phyloP scores from a whole-genome alignment of 163 green algal species.

The Scenedesmus sp. region DNA sequence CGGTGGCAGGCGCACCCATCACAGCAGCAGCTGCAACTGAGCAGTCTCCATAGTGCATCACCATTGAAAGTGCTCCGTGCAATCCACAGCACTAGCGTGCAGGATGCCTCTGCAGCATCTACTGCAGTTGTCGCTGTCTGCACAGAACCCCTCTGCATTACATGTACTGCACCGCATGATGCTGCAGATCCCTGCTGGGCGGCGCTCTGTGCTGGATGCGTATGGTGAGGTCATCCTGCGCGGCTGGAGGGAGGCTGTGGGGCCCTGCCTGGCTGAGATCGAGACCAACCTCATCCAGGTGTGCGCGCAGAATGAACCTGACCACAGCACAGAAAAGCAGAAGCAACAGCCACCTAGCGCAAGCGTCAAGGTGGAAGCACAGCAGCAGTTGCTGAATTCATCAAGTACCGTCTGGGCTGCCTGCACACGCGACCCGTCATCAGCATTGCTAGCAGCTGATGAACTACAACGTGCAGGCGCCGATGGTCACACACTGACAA shows the following conservation, averaged over 20 bases:
- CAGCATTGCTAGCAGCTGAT: not conserved
- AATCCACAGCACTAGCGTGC: not conserved
- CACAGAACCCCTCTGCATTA: not conserved
- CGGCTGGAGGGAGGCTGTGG: conserved; percentile 71
- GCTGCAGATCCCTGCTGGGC: conserved; percentile 70
- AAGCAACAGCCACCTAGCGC: not conserved
- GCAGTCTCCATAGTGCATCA: not conserved
- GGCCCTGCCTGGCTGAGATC: conserved; percentile 68
- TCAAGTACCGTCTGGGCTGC: too few species aligned
- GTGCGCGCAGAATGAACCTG: not conserved
- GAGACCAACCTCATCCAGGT: conserved; percentile 76
- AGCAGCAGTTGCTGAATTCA: not conserved
- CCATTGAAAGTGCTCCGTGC: not conserved
- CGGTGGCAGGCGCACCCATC: not conserved
- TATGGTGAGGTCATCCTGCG: conserved; percentile 87
- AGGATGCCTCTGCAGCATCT: too few species aligned
- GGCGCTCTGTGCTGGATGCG: conserved; percentile 69
- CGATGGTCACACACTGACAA: not conserved
- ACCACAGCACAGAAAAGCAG: not conserved
- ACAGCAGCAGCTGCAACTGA: not conserved
- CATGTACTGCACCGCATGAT: not conserved
- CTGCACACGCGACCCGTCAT: not conserved
- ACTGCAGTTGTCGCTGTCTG: too few species aligned
- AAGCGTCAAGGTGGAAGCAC: not conserved
- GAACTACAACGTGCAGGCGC: not conserved